Evolutionary conservation across 2,329 filamentous ascomycete genomes (phyloP).

Genomic region (Aspergillus sp.): DNA sequence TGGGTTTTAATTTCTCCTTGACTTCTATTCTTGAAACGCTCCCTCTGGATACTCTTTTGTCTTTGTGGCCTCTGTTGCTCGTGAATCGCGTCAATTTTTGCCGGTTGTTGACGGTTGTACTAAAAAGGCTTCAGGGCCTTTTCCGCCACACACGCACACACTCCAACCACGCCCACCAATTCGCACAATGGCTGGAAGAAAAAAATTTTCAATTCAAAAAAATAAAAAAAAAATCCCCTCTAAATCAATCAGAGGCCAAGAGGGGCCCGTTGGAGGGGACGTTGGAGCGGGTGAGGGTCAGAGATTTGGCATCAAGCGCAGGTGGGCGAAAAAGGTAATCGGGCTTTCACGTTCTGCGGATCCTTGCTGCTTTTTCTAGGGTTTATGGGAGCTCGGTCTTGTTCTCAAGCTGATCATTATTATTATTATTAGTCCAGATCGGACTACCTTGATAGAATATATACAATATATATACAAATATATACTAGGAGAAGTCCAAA

Average conservation of each 20-base stretch:
- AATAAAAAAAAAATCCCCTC: background rate
- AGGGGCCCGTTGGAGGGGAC: conserved; percentile 11
- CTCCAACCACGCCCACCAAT: conserved; percentile 1
- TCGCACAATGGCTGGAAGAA: background rate
- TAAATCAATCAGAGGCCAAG: background rate
- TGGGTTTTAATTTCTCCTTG: background rate
- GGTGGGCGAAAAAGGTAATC: conserved; percentile 22
- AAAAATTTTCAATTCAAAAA: background rate
- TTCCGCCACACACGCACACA: background rate
- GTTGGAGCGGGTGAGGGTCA: conserved; percentile 15
- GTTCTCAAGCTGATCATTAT: too few species aligned
- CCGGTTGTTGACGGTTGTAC: too few species aligned
- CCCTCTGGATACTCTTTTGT: too few species aligned
- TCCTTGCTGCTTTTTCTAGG: conserved; percentile 10
- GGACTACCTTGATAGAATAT: too few species aligned
- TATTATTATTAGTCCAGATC: too few species aligned
- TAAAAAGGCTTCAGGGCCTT: too few species aligned
- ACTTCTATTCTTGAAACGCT: background rate
- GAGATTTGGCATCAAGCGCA: conserved; percentile 20
- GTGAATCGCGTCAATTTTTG: background rate
- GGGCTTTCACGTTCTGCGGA: conserved; percentile 16
- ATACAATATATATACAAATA: too few species aligned
- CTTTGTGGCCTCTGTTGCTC: background rate
- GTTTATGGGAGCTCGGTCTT: background rate
- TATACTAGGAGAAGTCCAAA: too few species aligned